Percentiles rank a stretch among this genome's conserved stretches.
These are phyloP conservation scores for Globisporangium irregulare DNA, from an alignment of 352 stramenopile species.

Conservation along the genomic window DNA sequence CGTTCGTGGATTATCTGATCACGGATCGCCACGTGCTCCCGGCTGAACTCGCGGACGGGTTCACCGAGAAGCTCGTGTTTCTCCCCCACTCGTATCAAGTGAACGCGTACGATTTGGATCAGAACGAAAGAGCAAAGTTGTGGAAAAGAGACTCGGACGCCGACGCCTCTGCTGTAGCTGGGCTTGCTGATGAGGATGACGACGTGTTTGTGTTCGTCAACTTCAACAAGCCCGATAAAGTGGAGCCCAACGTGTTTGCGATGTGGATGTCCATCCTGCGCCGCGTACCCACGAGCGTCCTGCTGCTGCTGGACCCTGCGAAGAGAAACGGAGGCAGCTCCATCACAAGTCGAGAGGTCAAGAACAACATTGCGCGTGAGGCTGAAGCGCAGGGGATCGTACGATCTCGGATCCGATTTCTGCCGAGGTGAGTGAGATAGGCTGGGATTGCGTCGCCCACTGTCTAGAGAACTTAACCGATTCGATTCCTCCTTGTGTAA, in stretches of 20 bases:
- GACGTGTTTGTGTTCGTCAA: constrained; percentile 64
- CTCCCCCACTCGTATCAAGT: constrained; percentile 79
- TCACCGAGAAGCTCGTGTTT: constrained; percentile 73
- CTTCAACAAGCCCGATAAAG: constrained; percentile 90
- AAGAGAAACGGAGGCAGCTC: constrained; percentile 3
- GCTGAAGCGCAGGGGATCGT: constrained; percentile 51
- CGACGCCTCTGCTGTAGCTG: neutral
- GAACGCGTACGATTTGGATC: constrained; percentile 55
- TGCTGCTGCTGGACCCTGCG: constrained; percentile 56
- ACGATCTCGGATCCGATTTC: constrained; percentile 48
- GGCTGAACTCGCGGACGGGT: constrained; percentile 34
- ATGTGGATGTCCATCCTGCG: constrained; percentile 73
- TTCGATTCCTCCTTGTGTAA: too few species aligned
- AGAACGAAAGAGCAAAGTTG: constrained; percentile 19
- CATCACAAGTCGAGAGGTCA: constrained; percentile 30
- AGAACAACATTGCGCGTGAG: constrained; percentile 47
- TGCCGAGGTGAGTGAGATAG: constrained; percentile 30
- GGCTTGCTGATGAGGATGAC: constrained; percentile 5
- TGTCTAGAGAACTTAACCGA: too few species aligned
- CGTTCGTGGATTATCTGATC: constrained; percentile 78
- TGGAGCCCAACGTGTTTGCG: constrained; percentile 60
- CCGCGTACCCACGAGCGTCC: constrained; percentile 45
- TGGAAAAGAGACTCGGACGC: constrained; percentile 14
- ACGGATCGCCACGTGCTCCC: constrained; percentile 53
- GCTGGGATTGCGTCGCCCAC: neutral